Evolutionary conservation across 805 yeast species (phyloP), one percentile per base, ranked within the genome.

Genomic region (Cyberlindnera xylosilytica): DNA sequence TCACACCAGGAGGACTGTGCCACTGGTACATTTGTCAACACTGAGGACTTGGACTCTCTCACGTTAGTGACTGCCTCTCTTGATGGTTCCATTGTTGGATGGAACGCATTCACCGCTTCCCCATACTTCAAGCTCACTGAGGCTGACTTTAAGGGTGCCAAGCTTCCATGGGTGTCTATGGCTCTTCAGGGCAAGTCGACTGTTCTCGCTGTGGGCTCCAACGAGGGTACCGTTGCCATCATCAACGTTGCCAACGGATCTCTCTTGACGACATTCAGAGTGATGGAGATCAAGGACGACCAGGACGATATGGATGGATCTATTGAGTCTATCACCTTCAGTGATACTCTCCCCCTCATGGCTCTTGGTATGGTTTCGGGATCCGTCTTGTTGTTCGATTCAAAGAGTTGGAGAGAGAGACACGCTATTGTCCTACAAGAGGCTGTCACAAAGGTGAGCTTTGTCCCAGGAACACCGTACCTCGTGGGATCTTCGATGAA

Each of bases 311-410:
- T 70, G 24, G 84, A 79, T 48, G 80, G 83, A 3, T 79, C 91
- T 26, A 73, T 84, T 16, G 96, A 89, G 66, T 83, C 96, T 4
- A 71, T 93, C 39, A 63, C 84, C 12, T 93, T 96, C 96, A 80
- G 89, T 56, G 75, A 78, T 13, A 57, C 65, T 7, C 65, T 76
- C 34, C 74, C 82, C 22, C 62, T 88, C 35, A 65, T 93, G 60
- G 98, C 97, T 2, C 76, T 84, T 9, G 99, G 99, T 6, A 70
- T 87, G 50, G 98, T 93, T 18, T 80, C 86, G 23, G 99, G 99
- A 33, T 85, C 81, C 46, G 72, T 93, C n/a, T 68, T 83, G 43
- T 69, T 93, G 41, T 88, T 83, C 57, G 97, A 91, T 60, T 73
- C 90, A 5, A 77, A 76, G 42, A 81, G 89, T 30, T 91, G 98